phyloP scores from a whole-genome alignment of 2,329 filamentous ascomycete species.

The Microdochium nivale region DNA sequence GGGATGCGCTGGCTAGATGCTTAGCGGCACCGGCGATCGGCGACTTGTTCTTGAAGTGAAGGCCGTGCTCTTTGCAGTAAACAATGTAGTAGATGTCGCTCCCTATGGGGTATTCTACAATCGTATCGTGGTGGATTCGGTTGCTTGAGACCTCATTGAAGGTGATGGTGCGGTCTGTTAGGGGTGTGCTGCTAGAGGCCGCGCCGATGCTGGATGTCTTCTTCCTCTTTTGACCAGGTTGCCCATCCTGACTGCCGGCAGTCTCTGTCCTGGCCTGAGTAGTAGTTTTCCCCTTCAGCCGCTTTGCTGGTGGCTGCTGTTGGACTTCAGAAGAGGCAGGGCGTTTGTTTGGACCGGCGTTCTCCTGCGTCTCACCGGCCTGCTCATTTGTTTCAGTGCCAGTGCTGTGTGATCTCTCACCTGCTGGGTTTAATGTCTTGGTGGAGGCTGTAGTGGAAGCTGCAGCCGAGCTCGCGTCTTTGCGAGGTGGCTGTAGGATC shows the following conservation, averaged over 20 bases:
- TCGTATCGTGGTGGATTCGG: constrained; percentile 13
- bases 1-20: constrained; percentile 22
- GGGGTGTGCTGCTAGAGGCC: background rate
- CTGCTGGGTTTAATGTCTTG: background rate
- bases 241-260: background rate
- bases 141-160: constrained; percentile 21
- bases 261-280: background rate
- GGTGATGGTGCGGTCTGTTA: constrained; percentile 14
- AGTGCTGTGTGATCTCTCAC: background rate
- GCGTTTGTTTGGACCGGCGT: background rate
- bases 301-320: background rate
- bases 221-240: background rate
- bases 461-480: background rate
- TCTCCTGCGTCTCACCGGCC: background rate
- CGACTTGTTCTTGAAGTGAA: constrained; percentile 23
- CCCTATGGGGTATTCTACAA: constrained; percentile 18
- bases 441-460: background rate
- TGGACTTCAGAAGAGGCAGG: background rate
- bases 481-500: background rate
- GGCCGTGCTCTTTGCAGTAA: constrained; percentile 26
- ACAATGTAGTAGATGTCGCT: constrained; percentile 25
- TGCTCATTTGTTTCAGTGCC: background rate
- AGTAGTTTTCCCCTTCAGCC: background rate
- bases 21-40: constrained; percentile 27
- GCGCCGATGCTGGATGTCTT: background rate